These are phyloP conservation scores for Colletotrichum musicola DNA, from an alignment of 2,329 filamentous ascomycete species.

Conservation along the genomic window DNA sequence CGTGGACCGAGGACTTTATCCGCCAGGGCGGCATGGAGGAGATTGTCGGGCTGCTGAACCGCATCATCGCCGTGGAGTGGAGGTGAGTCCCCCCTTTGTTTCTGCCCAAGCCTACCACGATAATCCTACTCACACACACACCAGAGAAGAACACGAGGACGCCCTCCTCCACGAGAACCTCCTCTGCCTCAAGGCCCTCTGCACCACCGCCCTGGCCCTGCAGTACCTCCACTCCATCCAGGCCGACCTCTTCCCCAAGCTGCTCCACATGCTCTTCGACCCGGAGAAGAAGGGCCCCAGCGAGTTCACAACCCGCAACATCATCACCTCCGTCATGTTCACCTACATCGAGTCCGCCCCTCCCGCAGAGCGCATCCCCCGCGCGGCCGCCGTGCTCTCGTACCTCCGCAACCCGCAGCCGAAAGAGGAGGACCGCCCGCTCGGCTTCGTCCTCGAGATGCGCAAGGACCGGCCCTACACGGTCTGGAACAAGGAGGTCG, in stretches of 20 bases:
- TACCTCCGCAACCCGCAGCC: slow-evolving; percentile 86
- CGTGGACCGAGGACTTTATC: slow-evolving; percentile 95
- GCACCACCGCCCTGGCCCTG: slow-evolving; percentile 89
- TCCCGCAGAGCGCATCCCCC: slow-evolving; percentile 70
- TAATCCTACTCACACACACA: slow-evolving; percentile 43
- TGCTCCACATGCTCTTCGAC: slow-evolving; percentile 92
- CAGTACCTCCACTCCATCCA: slow-evolving; percentile 86
- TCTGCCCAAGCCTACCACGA: not conserved
- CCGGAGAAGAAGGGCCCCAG: slow-evolving; percentile 98
- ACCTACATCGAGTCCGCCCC: slow-evolving; percentile 83
- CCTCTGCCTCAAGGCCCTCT: slow-evolving; percentile 92
- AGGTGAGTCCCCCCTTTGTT: slow-evolving; percentile 70
- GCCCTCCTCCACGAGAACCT: slow-evolving; percentile 91
- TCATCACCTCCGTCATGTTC: slow-evolving; percentile 90
- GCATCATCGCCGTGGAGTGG: slow-evolving; percentile 98
- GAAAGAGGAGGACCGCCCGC: slow-evolving; percentile 79
- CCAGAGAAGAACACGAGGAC: slow-evolving; percentile 94
- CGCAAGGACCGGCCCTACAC: slow-evolving; percentile 88
- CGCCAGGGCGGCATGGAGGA: slow-evolving; percentile 91
- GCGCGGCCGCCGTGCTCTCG: slow-evolving; percentile 79
- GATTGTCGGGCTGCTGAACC: slow-evolving; percentile 85
- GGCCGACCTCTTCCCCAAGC: slow-evolving; percentile 83
- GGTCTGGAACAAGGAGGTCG: slow-evolving; percentile 93
- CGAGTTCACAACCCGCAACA: slow-evolving; percentile 93
- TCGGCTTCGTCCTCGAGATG: slow-evolving; percentile 92